Conservation (phyloP, 1,284 basidiomycete genomes). For the Trametes sp. region DNA sequence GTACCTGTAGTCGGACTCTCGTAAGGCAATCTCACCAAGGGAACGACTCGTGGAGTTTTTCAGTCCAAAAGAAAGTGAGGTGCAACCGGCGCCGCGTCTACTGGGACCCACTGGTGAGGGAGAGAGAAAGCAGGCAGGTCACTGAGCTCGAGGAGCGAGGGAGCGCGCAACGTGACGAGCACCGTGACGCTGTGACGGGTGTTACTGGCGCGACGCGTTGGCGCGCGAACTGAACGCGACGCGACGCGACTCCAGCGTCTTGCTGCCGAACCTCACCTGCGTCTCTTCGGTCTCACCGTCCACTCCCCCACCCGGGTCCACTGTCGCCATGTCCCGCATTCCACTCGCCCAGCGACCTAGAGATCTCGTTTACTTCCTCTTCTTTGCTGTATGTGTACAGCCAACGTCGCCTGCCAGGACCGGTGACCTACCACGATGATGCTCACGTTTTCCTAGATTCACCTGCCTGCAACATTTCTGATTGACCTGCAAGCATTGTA, state of each 20-base stretch:
- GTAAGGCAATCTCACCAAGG: too few relatives aligned
- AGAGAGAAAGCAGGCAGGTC: not conserved
- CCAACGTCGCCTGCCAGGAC: not conserved
- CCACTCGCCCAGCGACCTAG: slow-evolving; percentile 62
- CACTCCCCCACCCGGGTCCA: not conserved
- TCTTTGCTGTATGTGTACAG: slow-evolving; percentile 58
- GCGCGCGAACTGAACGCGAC: slow-evolving; percentile 1
- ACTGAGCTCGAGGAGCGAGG: not conserved
- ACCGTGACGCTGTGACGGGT: not conserved
- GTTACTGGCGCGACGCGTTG: not conserved
- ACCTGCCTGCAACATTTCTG: slow-evolving; percentile 68
- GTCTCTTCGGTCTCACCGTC: not conserved
- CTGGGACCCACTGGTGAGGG: not conserved
- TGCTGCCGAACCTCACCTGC: too few relatives aligned
- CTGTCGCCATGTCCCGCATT: slow-evolving; percentile 37
- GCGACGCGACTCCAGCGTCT: not conserved
- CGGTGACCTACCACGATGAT: too few relatives aligned
- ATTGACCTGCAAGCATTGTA: slow-evolving; percentile 78
- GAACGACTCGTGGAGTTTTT: too few relatives aligned
- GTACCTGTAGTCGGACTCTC: too few relatives aligned
- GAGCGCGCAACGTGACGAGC: not conserved
- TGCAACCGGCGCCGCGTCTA: too few relatives aligned
- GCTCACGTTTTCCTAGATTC: slow-evolving; percentile 50
- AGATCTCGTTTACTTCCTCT: slow-evolving; percentile 69
- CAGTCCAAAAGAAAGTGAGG: too few relatives aligned